Percentiles rank a stretch among this genome's conserved stretches.
Conservation (phyloP, 73 alveolate species). For the Paramecium pentaurelia region DNA sequence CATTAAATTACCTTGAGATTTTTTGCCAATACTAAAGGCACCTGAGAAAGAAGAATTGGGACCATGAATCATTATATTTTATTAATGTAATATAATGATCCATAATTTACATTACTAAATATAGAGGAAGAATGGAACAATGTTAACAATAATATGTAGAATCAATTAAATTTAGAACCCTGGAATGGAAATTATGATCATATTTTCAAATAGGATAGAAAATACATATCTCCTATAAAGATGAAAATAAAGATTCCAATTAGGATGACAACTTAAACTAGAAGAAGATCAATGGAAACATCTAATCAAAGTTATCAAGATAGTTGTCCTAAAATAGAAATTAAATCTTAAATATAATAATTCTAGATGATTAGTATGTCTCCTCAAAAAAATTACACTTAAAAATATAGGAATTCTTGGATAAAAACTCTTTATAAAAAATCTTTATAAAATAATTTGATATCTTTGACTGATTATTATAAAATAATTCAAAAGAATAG, state of each 20-base stretch:
- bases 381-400: background rate
- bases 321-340: background rate
- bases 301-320: background rate
- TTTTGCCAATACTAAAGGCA: slow-evolving; percentile 19
- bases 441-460: background rate
- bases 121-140: background rate
- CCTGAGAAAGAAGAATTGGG: slow-evolving; percentile 23
- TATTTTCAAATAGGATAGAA: background rate
- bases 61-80: slow-evolving; percentile 35
- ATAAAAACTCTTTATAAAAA: background rate
- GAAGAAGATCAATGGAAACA: background rate
- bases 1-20: background rate
- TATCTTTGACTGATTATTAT: background rate
- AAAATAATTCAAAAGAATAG: background rate
- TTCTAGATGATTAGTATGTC: background rate
- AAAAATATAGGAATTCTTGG: background rate
- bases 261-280: background rate
- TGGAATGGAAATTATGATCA: background rate
- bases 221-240: background rate
- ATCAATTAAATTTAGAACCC: background rate
- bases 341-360: background rate
- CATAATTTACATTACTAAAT: background rate
- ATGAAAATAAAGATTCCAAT: background rate
- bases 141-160: background rate
- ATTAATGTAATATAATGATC: background rate